Percentiles rank a stretch among this genome's conserved stretches.
Evolutionary conservation across 1,284 basidiomycete genomes (phyloP).

Genomic region (Abortiporus biennis): DNA sequence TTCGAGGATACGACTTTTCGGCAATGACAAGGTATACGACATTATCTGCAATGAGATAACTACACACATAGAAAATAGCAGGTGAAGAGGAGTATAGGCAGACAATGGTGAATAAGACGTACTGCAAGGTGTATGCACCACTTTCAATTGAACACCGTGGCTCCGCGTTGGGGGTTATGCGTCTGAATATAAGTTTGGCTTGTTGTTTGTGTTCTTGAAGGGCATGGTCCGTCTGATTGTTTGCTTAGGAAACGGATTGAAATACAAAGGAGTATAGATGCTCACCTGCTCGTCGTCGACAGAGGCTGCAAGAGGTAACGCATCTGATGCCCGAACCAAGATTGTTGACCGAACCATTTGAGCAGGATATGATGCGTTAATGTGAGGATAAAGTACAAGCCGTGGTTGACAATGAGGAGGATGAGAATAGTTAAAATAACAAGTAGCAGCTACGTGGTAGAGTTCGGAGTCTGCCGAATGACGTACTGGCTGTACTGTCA

Average conservation of each 20-base stretch:
- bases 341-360: constrained; percentile 88
- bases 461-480: no score
- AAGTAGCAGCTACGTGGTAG: no score
- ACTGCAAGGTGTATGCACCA: constrained; percentile 93
- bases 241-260: neutral
- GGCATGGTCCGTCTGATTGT: constrained; percentile 77
- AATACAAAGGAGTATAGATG: constrained; percentile 6
- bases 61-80: constrained; percentile 25
- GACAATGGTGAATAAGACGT: constrained; percentile 22
- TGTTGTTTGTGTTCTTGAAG: constrained; percentile 98
- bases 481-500: no score
- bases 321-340: constrained; percentile 87
- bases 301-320: constrained; percentile 87
- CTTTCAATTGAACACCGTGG: constrained; percentile 96
- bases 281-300: constrained; percentile 92
- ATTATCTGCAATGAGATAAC: constrained; percentile 91
- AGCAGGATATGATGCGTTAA: neutral
- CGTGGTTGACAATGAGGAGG: neutral
- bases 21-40: constrained; percentile 95
- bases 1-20: constrained; percentile 96
- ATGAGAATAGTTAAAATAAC: neutral
- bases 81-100: constrained; percentile 6
- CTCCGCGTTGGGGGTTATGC: constrained; percentile 91
- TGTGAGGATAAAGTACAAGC: neutral
- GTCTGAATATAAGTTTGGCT: constrained; percentile 92